Evolutionary conservation across 2,329 filamentous ascomycete species (phyloP).

Genomic region (Didymella pomorum): DNA sequence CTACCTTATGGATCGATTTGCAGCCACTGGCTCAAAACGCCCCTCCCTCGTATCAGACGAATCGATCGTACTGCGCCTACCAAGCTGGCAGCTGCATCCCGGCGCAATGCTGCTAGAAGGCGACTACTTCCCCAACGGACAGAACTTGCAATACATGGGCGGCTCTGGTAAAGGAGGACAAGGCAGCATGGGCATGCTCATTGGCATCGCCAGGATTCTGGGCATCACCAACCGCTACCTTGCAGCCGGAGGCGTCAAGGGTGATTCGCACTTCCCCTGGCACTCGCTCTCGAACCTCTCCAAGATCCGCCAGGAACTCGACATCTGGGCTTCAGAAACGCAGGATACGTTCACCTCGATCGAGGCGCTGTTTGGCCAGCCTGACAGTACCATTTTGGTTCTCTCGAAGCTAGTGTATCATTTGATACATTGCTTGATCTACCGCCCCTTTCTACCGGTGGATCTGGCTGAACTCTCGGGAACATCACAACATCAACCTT

Average conservation of each 20-base stretch:
- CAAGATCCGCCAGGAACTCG: slow-evolving; percentile 83
- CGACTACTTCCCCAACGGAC: slow-evolving; percentile 80
- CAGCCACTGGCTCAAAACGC: slow-evolving; percentile 80
- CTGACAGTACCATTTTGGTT: slow-evolving; percentile 79
- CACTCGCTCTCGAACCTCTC: slow-evolving; percentile 85
- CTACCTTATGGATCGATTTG: slow-evolving; percentile 85
- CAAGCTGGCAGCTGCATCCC: slow-evolving; percentile 73
- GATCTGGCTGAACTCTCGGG: slow-evolving; percentile 82
- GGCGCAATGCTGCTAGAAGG: slow-evolving; percentile 72
- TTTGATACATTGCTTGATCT: slow-evolving; percentile 84
- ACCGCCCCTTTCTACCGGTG: slow-evolving; percentile 85
- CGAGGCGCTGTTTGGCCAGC: slow-evolving; percentile 76
- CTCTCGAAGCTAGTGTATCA: slow-evolving; percentile 89
- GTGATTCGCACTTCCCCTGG: slow-evolving; percentile 91
- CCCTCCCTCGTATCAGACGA: slow-evolving; percentile 82
- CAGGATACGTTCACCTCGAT: slow-evolving; percentile 80
- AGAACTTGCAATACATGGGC: slow-evolving; percentile 77
- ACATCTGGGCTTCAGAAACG: slow-evolving; percentile 84
- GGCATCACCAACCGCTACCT: slow-evolving; percentile 85
- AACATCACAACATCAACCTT: slow-evolving; percentile 84
- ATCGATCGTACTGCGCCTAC: slow-evolving; percentile 76
- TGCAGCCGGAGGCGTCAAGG: slow-evolving; percentile 84
- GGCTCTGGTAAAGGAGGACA: slow-evolving; percentile 74
- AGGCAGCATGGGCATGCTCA: slow-evolving; percentile 80
- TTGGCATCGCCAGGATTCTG: slow-evolving; percentile 83